Base-by-base conservation (phyloP, 2,329 filamentous ascomycete genomes). In the Dichotomopilus funicola region DNA sequence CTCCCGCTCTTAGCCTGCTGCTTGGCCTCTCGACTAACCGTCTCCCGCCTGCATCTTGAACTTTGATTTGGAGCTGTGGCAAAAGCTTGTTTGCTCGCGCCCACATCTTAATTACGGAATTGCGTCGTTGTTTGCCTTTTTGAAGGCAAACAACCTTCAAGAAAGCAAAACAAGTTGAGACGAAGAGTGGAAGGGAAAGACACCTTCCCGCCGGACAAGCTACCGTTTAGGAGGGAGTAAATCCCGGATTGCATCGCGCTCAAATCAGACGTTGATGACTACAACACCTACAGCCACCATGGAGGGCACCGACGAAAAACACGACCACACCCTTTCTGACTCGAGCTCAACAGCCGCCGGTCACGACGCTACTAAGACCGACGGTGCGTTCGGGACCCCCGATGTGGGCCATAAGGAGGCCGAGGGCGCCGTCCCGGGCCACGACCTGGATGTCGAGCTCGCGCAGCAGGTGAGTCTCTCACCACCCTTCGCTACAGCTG, bases 321-420 rank as follows among this genome's bases (percentile, higher is more conserved):
- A 13, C n/a, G 47, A 46, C 31, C 48, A 41, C 2, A 31, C 56
- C 35, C 35, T 55, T 10, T 54, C 54, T 1, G 53, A 57, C 7
- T 53, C 53, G 27, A 54, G 44, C 35, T 44, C 55, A 3, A 49
- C 55, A 9, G 46, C 46, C 2, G 51, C n/a, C 5, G 51, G 51
- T 1, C n/a, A 54, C 33, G 9, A 51, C 9, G 51, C 10, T 6
- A 49, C 44, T 6, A 44, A n/a, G 11, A 45, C 3, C 6, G 49
- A 52, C 2, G 45, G 40, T 4, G 34, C 42, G 33, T 27, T 8
- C 31, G 27, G 27, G 27, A n/a, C 51, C 12, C 68, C 59, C 0
- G 49, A 72, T 59, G 57, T 66, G 63, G 57, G 68, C 54, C 37
- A 68, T 62, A 49, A 64, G 61, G 35, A 74, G 54, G 36, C 66